phyloP scores from a whole-genome alignment of 2,329 filamentous ascomycete genomes.

The Trematosphaeria pertusa region DNA sequence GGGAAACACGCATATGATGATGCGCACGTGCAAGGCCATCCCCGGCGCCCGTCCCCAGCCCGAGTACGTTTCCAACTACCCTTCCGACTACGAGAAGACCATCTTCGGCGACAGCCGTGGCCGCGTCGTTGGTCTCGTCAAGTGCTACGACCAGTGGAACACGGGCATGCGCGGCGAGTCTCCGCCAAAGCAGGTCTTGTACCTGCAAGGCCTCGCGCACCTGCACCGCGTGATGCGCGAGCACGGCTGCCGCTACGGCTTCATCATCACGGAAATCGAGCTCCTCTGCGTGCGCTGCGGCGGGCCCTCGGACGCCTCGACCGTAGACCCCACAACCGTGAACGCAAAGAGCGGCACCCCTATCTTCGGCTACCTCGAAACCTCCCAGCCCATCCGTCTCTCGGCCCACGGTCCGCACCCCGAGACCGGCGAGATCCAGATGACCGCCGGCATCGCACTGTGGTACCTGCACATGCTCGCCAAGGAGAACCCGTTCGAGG shows the following conservation, averaged over 20 bases:
- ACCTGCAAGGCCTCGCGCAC: conserved; percentile 84
- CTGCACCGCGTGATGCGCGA: conserved; percentile 93
- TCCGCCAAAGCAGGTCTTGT: conserved; percentile 84
- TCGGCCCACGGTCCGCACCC: conserved; percentile 48
- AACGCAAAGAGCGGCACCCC: conserved; percentile 64
- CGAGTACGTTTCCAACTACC: conserved; percentile 70
- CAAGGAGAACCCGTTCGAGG: conserved; percentile 64
- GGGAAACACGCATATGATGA: conserved; percentile 65
- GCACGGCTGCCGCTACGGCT: conserved; percentile 90
- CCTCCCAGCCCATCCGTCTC: conserved; percentile 65
- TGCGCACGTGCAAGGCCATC: conserved; percentile 49
- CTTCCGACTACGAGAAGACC: conserved; percentile 60
- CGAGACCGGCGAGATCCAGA: conserved; percentile 53
- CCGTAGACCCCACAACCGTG: conserved; percentile 44
- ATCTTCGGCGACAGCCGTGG: conserved; percentile 57
- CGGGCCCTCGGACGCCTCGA: conserved; percentile 44
- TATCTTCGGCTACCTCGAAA: conserved; percentile 88
- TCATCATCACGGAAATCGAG: conserved; percentile 96
- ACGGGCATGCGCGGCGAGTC: conserved; percentile 88
- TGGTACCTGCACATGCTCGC: conserved; percentile 80
- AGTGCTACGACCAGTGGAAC: conserved; percentile 93
- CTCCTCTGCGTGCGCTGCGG: conserved; percentile 88
- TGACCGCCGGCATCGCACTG: conserved; percentile 76
- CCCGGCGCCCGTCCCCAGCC: conserved; percentile 62
- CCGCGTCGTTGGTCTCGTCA: conserved; percentile 83